Evolutionary conservation across 2,329 filamentous ascomycete genomes (phyloP).

Genomic region (Colletotrichum sublineola): DNA sequence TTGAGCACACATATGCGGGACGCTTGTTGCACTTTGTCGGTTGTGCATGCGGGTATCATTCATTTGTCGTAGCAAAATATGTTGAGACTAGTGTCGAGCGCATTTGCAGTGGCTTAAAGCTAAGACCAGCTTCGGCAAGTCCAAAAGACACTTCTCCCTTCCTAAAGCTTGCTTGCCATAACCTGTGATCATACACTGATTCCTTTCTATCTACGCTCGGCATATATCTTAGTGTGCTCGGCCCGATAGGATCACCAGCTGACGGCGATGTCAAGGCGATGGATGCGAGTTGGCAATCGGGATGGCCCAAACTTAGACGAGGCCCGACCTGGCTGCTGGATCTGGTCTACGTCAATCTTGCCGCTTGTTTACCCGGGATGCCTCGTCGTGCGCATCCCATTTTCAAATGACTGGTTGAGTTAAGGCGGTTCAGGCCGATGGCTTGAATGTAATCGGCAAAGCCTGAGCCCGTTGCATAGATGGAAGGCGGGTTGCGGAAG

Average conservation of each 20-base stretch:
- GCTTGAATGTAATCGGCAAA: neutral
- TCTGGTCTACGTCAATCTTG: neutral
- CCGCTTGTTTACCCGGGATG: neutral
- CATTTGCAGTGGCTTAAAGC: neutral
- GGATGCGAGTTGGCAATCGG: neutral
- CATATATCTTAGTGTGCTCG: neutral
- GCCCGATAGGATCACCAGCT: neutral
- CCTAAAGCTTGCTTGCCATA: neutral
- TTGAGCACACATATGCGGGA: neutral
- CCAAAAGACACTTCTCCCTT: neutral
- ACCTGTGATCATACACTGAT: neutral
- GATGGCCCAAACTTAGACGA: neutral
- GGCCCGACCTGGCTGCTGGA: neutral
- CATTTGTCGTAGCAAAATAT: neutral
- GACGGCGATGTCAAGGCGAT: neutral
- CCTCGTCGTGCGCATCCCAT: neutral
- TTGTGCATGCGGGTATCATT: neutral
- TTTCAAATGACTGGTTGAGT: neutral
- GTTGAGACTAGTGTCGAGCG: neutral
- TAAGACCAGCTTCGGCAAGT: neutral
- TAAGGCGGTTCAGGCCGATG: too few species aligned
- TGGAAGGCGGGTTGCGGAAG: neutral
- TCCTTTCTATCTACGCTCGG: neutral
- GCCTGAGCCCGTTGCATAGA: neutral
- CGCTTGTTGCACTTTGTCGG: constrained; percentile 4